phyloP scores from a whole-genome alignment of 2,329 filamentous ascomycete species.

The Pyrenochaeta sp. region DNA sequence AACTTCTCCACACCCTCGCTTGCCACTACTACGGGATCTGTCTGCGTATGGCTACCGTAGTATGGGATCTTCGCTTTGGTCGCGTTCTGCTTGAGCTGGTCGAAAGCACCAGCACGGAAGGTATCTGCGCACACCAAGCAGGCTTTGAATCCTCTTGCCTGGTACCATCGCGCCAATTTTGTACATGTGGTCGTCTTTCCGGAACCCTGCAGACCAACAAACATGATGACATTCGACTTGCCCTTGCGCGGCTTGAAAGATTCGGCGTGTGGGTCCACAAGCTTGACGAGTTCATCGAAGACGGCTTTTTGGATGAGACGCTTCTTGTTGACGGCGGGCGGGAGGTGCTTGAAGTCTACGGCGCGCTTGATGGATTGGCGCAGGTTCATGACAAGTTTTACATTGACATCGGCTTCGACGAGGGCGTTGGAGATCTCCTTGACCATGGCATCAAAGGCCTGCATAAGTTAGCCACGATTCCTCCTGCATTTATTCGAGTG shows the following conservation, averaged over 20 bases:
- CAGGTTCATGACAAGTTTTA: slow-evolving; percentile 87
- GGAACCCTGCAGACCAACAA: slow-evolving; percentile 95
- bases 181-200: slow-evolving; percentile 99
- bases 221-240: slow-evolving; percentile 98
- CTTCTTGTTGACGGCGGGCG: slow-evolving; percentile 95
- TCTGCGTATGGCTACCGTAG: slow-evolving; percentile 95
- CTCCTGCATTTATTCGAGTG: slow-evolving; percentile 8
- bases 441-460: slow-evolving; percentile 97
- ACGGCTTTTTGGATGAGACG: slow-evolving; percentile 97
- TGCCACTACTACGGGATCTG: slow-evolving; percentile 91
- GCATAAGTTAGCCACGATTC: slow-evolving; percentile 46
- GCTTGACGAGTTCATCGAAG: slow-evolving; percentile 93
- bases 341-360: slow-evolving; percentile 95
- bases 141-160: slow-evolving; percentile 88
- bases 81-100: slow-evolving; percentile 98
- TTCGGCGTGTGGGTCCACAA: slow-evolving; percentile 94
- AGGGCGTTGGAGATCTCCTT: slow-evolving; percentile 98
- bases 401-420: slow-evolving; percentile 96
- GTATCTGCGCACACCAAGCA: slow-evolving; percentile 97
- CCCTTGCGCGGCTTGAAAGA: slow-evolving; percentile 98
- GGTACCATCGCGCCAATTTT: slow-evolving; percentile 93
- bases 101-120: slow-evolving; percentile 97
- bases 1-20: slow-evolving; percentile 98
- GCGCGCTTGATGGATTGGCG: slow-evolving; percentile 89
- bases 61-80: slow-evolving; percentile 99